Evolutionary conservation across 2,329 filamentous ascomycete species (phyloP).

Genomic region (Exophiala mesophila): DNA sequence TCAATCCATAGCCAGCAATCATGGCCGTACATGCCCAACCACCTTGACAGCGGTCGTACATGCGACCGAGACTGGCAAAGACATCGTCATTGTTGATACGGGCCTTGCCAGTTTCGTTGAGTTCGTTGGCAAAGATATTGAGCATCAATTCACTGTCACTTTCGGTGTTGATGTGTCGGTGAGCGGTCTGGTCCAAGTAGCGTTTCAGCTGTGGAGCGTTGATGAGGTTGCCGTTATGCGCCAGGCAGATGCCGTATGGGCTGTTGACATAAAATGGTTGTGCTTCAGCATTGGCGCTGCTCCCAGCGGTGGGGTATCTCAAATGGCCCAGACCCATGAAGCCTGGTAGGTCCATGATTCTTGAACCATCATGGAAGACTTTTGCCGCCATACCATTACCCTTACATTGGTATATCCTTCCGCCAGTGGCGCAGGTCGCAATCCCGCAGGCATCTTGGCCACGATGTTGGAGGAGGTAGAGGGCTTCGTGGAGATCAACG

Average conservation of each 20-base stretch:
- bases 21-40: conserved; percentile 77
- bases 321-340: conserved; percentile 84
- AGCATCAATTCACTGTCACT: conserved; percentile 83
- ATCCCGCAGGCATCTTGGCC: conserved; percentile 89
- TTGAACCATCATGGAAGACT: conserved; percentile 75
- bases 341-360: conserved; percentile 69
- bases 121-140: conserved; percentile 79
- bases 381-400: conserved; percentile 81
- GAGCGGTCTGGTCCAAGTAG: conserved; percentile 71
- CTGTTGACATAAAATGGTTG: conserved; percentile 91
- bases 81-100: conserved; percentile 74
- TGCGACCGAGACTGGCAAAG: conserved; percentile 65
- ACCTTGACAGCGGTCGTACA: conserved; percentile 69
- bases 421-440: conserved; percentile 66
- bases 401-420: conserved; percentile 83
- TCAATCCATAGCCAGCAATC: conserved; percentile 74
- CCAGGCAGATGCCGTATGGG: conserved; percentile 75
- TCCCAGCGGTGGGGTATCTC: conserved; percentile 85
- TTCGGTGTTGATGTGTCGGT: conserved; percentile 84
- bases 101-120: conserved; percentile 74
- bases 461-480: conserved; percentile 69
- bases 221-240: conserved; percentile 86
- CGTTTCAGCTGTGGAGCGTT: conserved; percentile 65
- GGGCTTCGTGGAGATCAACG: conserved; percentile 63
- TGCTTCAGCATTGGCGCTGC: conserved; percentile 75